phyloP scores from a whole-genome alignment of 306 rosid species.

The Lablab purpureus region DNA sequence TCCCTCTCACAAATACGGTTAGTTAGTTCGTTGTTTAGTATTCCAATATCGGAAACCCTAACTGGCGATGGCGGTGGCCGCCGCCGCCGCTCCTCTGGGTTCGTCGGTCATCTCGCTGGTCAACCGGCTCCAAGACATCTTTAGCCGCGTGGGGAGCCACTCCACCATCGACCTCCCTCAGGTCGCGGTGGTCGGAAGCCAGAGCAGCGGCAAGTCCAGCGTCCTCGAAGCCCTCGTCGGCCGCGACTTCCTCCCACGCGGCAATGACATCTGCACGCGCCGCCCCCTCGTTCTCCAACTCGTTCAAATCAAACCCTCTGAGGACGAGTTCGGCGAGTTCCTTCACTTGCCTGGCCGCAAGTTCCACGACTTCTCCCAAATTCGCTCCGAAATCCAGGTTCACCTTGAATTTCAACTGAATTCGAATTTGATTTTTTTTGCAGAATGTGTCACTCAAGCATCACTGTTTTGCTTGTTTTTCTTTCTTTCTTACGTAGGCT shows the following conservation, averaged over 20 bases:
- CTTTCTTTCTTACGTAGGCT: constrained; percentile 53
- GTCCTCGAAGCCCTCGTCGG: constrained; percentile 95
- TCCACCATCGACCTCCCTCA: constrained; percentile 91
- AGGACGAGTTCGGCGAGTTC: constrained; percentile 86
- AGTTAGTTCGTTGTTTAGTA: not conserved
- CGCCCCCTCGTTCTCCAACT: constrained; percentile 95
- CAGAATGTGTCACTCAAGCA: not conserved
- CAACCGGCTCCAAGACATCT: constrained; percentile 94
- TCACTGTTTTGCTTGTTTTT: not conserved
- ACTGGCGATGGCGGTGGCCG: constrained; percentile 57
- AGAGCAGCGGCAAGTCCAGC: constrained; percentile 99
- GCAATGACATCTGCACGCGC: constrained; percentile 88
- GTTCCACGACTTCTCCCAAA: constrained; percentile 75
- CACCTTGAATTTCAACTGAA: not conserved
- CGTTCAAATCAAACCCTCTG: constrained; percentile 67
- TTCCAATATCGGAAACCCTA: constrained; percentile 35
- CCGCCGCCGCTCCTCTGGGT: constrained; percentile 66
- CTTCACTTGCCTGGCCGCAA: constrained; percentile 85
- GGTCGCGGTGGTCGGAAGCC: constrained; percentile 96
- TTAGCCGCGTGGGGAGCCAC: constrained; percentile 86
- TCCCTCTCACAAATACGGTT: not conserved
- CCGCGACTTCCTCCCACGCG: constrained; percentile 93
- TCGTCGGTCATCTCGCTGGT: constrained; percentile 83
- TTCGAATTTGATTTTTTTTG: not conserved
- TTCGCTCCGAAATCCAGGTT: constrained; percentile 92